A percentile compares a stretch with the other conserved stretches of the same genome.
These are phyloP conservation scores for Phalaenopsis aphrodite DNA, from an alignment of 106 monocot genomes.

Conservation along the genomic window DNA sequence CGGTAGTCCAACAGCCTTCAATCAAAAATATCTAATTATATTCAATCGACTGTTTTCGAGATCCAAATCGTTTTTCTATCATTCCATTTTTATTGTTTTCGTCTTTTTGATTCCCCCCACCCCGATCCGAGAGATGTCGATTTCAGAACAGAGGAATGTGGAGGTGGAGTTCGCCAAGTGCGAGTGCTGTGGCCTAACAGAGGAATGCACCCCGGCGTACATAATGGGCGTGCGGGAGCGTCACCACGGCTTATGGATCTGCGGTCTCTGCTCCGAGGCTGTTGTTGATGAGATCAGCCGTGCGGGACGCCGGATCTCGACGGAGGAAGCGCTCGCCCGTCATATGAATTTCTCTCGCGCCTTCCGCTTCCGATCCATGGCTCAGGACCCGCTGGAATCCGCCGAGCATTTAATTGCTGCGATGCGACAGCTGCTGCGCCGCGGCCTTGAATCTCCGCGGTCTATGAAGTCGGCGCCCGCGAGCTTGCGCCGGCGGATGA, in stretches of 20 bases:
- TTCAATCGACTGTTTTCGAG: too few relatives aligned
- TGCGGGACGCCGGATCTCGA: slow-evolving; percentile 26
- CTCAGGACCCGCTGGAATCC: slow-evolving; percentile 21
- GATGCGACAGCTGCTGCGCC: slow-evolving; percentile 44
- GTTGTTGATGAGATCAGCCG: slow-evolving; percentile 49
- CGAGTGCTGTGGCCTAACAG: slow-evolving; percentile 53
- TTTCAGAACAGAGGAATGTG: background rate
- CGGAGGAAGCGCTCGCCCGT: slow-evolving; percentile 44
- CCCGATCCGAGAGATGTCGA: background rate
- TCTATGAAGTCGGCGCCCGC: slow-evolving; percentile 21
- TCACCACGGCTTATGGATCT: slow-evolving; percentile 40
- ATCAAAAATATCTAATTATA: too few relatives aligned
- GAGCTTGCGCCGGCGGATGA: slow-evolving; percentile 14
- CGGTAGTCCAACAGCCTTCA: slow-evolving; percentile 3
- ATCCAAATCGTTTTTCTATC: background rate
- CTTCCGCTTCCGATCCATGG: slow-evolving; percentile 14
- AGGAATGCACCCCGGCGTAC: slow-evolving; percentile 64
- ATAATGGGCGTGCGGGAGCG: slow-evolving; percentile 34
- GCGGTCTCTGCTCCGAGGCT: slow-evolving; percentile 60
- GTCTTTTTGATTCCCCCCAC: background rate
- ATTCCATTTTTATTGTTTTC: background rate
- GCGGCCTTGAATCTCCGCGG: slow-evolving; percentile 48
- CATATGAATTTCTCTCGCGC: slow-evolving; percentile 36
- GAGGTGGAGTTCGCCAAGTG: slow-evolving; percentile 36
- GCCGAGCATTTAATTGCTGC: slow-evolving; percentile 42